These are phyloP conservation scores for Penicillium corylophilum DNA, from an alignment of 2,329 filamentous ascomycete species.

Conservation along the genomic window DNA sequence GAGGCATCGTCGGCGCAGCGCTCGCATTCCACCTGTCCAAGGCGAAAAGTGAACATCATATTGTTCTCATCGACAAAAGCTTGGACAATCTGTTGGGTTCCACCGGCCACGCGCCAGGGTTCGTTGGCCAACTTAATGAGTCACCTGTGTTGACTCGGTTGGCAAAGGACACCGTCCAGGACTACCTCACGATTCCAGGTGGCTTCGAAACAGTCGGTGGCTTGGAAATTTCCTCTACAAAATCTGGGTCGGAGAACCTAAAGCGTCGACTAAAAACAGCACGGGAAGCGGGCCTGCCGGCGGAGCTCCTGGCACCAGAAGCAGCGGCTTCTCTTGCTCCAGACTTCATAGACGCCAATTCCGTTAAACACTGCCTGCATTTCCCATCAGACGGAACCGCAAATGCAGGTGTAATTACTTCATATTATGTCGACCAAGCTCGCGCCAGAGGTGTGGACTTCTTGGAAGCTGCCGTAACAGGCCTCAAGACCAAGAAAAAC, in stretches of 20 bases:
- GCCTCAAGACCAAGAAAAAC: background rate
- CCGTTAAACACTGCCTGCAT: constrained; percentile 17
- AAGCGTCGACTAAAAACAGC: constrained; percentile 19
- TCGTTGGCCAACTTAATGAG: constrained; percentile 38
- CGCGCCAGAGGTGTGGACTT: constrained; percentile 20
- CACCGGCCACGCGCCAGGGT: constrained; percentile 36
- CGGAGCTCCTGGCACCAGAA: constrained; percentile 24
- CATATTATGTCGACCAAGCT: constrained; percentile 26
- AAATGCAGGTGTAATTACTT: constrained; percentile 23
- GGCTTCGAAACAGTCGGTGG: constrained; percentile 30
- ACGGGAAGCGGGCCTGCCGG: constrained; percentile 22
- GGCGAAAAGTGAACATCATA: constrained; percentile 8
- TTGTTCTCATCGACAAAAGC: constrained; percentile 30
- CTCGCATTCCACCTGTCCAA: constrained; percentile 32
- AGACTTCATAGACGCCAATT: constrained; percentile 27
- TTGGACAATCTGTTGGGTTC: constrained; percentile 28
- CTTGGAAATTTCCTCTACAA: constrained; percentile 25
- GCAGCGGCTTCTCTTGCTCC: constrained; percentile 26
- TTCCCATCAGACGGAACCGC: constrained; percentile 32
- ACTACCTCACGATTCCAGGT: constrained; percentile 28
- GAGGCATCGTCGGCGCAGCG: constrained; percentile 37
- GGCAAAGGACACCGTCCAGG: constrained; percentile 31
- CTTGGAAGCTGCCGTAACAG: constrained; percentile 22
- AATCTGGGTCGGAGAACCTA: constrained; percentile 19
- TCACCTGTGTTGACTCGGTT: constrained; percentile 31